These are phyloP conservation scores for Calonectria pauciramosa DNA, from an alignment of 2,329 filamentous ascomycete genomes.

Conservation along the genomic window DNA sequence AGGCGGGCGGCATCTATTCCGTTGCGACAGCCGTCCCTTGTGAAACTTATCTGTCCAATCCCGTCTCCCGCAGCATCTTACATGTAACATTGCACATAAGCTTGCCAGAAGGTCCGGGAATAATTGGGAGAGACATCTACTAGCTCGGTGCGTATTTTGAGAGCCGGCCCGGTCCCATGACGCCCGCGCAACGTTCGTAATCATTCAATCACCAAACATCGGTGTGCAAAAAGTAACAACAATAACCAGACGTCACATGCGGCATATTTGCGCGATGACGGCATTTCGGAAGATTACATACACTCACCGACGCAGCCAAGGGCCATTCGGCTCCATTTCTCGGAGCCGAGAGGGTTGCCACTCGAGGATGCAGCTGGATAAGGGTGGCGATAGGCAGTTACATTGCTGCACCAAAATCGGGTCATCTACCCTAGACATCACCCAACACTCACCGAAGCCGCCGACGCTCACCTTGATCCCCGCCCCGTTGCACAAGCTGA, in stretches of 20 bases:
- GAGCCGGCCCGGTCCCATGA: slow-evolving; percentile 10
- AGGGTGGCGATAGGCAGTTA: not conserved
- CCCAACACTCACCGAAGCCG: not conserved
- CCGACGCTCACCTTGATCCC: slow-evolving; percentile 7
- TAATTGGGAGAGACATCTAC: not conserved
- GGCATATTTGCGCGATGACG: not conserved
- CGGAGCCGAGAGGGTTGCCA: not conserved
- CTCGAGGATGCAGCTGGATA: not conserved
- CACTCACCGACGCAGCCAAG: not conserved
- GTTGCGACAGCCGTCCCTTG: slow-evolving; percentile 1
- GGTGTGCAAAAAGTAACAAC: not conserved
- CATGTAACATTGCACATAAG: slow-evolving; percentile 11
- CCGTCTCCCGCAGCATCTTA: not conserved
- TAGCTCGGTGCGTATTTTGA: not conserved
- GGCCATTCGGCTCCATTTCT: not conserved
- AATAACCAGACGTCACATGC: not conserved
- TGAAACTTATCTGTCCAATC: slow-evolving; percentile 23
- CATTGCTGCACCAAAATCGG: not conserved
- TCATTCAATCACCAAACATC: not conserved
- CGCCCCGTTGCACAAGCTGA: not conserved
- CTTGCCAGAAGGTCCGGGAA: slow-evolving; percentile 5
- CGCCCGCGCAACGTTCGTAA: not conserved
- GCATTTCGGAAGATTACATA: not conserved
- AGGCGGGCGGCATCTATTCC: slow-evolving; percentile 3
- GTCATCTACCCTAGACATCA: not conserved